These are phyloP conservation scores for Metschnikowia picachoensis DNA, from an alignment of 805 yeast genomes.

Conservation along the genomic window DNA sequence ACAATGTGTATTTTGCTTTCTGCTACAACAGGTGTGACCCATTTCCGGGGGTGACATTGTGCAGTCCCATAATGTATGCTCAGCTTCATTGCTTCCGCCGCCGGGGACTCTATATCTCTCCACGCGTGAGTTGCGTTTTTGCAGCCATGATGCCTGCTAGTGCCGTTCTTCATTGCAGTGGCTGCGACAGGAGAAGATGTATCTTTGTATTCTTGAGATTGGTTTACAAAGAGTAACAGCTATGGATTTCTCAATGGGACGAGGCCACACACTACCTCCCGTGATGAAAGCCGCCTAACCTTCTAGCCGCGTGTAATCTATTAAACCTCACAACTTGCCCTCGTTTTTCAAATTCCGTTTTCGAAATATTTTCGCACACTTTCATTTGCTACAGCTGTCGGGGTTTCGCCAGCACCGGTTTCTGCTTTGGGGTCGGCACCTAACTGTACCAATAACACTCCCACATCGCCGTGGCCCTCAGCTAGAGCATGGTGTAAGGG, in stretches of 20 bases:
- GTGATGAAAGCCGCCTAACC: neutral
- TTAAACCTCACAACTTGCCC: neutral
- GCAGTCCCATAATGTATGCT: constrained; percentile 3
- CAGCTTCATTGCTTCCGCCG: constrained; percentile 10
- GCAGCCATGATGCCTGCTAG: neutral
- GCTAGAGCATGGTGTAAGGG: constrained; percentile 87
- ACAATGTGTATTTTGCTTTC: constrained; percentile 18
- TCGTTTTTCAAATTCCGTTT: neutral
- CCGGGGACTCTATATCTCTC: neutral
- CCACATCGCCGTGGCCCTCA: constrained; percentile 83
- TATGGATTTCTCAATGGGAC: no score
- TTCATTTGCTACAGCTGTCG: constrained; percentile 34
- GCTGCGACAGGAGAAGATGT: no score
- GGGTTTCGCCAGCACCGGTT: constrained; percentile 48
- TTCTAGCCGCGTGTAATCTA: neutral
- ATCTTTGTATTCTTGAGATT: no score
- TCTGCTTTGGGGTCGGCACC: constrained; percentile 61
- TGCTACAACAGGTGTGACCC: constrained; percentile 13
- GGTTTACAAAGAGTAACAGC: no score
- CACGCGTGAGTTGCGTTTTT: neutral
- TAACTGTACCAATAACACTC: constrained; percentile 51
- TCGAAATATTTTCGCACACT: constrained; percentile 22
- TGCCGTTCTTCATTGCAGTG: no score
- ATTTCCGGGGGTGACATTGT: constrained; percentile 15
- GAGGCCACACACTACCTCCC: no score